A percentile compares a stretch with the other conserved stretches of the same genome.
These are phyloP conservation scores for Pseudohalonectria lignicola DNA, from an alignment of 2,329 filamentous ascomycete species.

Conservation along the genomic window DNA sequence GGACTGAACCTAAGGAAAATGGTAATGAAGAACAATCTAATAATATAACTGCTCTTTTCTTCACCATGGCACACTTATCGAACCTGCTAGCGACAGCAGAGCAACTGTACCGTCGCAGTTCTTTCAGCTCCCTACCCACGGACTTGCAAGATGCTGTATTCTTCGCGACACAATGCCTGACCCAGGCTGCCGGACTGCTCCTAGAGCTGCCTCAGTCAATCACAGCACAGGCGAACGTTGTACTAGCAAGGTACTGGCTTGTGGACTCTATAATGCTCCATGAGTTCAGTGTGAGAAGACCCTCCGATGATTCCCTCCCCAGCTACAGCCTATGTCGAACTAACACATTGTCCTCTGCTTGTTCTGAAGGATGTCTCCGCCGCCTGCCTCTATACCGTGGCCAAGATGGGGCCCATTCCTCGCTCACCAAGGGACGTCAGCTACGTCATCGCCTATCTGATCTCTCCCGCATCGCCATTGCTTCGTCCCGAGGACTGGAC, in stretches of 20 bases:
- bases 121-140: constrained; percentile 47
- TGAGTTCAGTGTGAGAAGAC: constrained; percentile 42
- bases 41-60: no score
- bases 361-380: constrained; percentile 80
- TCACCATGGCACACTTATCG: constrained; percentile 50
- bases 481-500: constrained; percentile 25
- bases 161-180: constrained; percentile 60
- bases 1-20: no score
- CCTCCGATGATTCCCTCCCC: no score
- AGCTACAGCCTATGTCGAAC: no score
- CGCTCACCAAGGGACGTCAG: constrained; percentile 69
- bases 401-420: constrained; percentile 71
- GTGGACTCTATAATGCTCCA: constrained; percentile 40
- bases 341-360: no score
- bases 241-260: constrained; percentile 74
- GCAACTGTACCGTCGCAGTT: constrained; percentile 50
- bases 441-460: constrained; percentile 76
- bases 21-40: no score
- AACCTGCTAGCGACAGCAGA: constrained; percentile 64
- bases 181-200: constrained; percentile 69
- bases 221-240: constrained; percentile 73
- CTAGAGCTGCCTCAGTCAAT: constrained; percentile 77
- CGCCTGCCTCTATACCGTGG: constrained; percentile 66
- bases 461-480: constrained; percentile 48
- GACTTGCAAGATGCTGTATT: constrained; percentile 64